phyloP scores from a whole-genome alignment of 768 basidiomycete genomes.

The Xerocomellus intermedius region DNA sequence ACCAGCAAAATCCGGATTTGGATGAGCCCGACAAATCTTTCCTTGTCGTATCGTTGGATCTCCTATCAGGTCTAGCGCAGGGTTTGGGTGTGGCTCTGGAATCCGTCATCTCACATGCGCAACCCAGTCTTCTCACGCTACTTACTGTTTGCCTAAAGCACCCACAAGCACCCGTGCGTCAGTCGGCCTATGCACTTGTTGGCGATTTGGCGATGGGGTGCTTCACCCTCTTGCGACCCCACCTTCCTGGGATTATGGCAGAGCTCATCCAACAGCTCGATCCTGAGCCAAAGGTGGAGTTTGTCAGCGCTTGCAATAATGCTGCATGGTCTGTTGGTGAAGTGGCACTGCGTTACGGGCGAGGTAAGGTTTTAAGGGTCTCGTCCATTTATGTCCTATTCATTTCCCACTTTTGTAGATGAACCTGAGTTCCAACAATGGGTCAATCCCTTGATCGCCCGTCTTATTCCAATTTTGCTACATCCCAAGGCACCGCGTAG shows the following conservation, averaged over 20 bases:
- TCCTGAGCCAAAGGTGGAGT: slow-evolving; percentile 89
- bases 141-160: slow-evolving; percentile 91
- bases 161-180: slow-evolving; percentile 92
- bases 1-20: slow-evolving; percentile 82
- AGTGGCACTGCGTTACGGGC: slow-evolving; percentile 88
- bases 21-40: slow-evolving; percentile 97
- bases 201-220: slow-evolving; percentile 98
- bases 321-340: slow-evolving; percentile 99
- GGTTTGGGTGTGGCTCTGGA: slow-evolving; percentile 82
- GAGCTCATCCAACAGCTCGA: slow-evolving; percentile 89
- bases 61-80: slow-evolving; percentile 93
- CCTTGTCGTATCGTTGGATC: slow-evolving; percentile 96
- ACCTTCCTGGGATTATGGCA: slow-evolving; percentile 85
- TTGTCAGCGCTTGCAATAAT: slow-evolving; percentile 97
- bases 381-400: neutral
- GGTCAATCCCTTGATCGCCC: slow-evolving; percentile 82
- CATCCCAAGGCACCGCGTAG: slow-evolving; percentile 92
- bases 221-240: slow-evolving; percentile 80
- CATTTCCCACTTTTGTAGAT: slow-evolving; percentile 39
- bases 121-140: slow-evolving; percentile 77
- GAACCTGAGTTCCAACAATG: slow-evolving; percentile 90
- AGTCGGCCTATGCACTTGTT: slow-evolving; percentile 97
- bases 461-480: slow-evolving; percentile 89
- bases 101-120: slow-evolving; percentile 60
- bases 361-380: slow-evolving; percentile 43